These are phyloP conservation scores for Novakomyces olei DNA, from an alignment of 805 yeast species.

Conservation along the genomic window DNA sequence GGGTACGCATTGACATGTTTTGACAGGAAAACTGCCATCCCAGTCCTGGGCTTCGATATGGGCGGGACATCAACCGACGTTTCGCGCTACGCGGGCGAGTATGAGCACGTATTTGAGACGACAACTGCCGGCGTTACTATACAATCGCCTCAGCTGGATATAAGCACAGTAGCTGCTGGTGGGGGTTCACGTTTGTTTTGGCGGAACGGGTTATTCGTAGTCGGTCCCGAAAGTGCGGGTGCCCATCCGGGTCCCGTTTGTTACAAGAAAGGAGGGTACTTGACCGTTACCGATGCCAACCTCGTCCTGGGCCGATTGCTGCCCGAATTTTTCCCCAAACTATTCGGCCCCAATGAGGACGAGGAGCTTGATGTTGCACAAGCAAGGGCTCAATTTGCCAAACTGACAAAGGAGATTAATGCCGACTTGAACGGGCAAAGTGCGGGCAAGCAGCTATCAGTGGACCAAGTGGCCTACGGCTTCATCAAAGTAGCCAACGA, in stretches of 20 bases:
- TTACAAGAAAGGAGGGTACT: slow-evolving; percentile 63
- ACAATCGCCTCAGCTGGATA: slow-evolving; percentile 66
- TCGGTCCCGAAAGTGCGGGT: slow-evolving; percentile 73
- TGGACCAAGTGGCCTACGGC: slow-evolving; percentile 58
- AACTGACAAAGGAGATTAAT: slow-evolving; percentile 36
- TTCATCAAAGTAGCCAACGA: slow-evolving; percentile 69
- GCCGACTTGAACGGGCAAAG: slow-evolving; percentile 17
- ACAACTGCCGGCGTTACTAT: slow-evolving; percentile 65
- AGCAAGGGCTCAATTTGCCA: slow-evolving; percentile 28
- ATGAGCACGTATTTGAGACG: slow-evolving; percentile 64
- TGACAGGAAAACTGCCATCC: slow-evolving; percentile 28
- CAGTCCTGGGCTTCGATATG: slow-evolving; percentile 69
- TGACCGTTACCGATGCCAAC: slow-evolving; percentile 73
- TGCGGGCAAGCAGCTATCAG: slow-evolving; percentile 22
- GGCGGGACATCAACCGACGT: slow-evolving; percentile 85
- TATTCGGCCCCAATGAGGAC: slow-evolving; percentile 63
- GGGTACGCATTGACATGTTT: slow-evolving; percentile 75
- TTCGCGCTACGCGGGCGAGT: slow-evolving; percentile 46
- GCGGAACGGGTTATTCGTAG: slow-evolving; percentile 51
- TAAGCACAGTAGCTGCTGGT: slow-evolving; percentile 68
- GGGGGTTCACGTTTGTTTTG: slow-evolving; percentile 52
- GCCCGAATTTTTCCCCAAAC: slow-evolving; percentile 56
- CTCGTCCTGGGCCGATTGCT: slow-evolving; percentile 46
- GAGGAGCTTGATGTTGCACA: slow-evolving; percentile 40
- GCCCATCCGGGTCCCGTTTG: slow-evolving; percentile 85